Base-by-base conservation (phyloP, 2,329 filamentous ascomycete genomes). In the Alternaria brassicicola region DNA sequence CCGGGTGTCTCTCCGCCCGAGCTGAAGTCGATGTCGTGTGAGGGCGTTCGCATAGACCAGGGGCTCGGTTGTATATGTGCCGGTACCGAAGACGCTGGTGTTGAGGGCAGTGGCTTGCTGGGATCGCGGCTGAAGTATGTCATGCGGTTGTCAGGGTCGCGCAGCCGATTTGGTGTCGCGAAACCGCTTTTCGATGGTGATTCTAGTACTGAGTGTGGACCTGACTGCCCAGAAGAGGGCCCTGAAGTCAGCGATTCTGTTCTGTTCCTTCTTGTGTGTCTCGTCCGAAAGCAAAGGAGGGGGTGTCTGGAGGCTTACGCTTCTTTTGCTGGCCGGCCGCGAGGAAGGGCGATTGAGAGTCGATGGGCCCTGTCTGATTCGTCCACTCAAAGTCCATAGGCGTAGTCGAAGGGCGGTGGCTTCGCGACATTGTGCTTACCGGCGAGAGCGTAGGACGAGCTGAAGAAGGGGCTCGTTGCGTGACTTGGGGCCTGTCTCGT, bases 301-400 rank as follows among this genome's bases (percentile, higher is more conserved):
- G 23, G 36, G n/a, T n/a, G n/a, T 7, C 15, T 25, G 36, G 43
- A 23, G 30, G 62, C 76, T 72, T 71, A 79, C 78, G 77, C 67
- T 79, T 79, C 71, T 74, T 76, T n/a, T 68, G 61, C 48, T 64
- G 57, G 52, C 66, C 62, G 57, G 58, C 68, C 62, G 74, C 62
- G 59, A 79, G 69, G 66, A 83, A 85, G 2, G 82, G 82, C 36
- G 82, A 84, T 47, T 72, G 74, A 26, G 70, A 68, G 67, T 84
- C 81, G 3, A 81, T 62, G 4, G 80, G 79, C 21, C 81, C 82
- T 3, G 70, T 77, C 28, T 75, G 68, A 63, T 83, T 83, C 53
- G 82, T 71, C 66, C 77, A 85, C 66, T 84, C 78, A 71, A 83
- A 85, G 72, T 85, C 83, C 83, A 85, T 85, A 53, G 81, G 81